phyloP scores from a whole-genome alignment of 2,329 filamentous ascomycete genomes.

The Cytospora paraplurivora region DNA sequence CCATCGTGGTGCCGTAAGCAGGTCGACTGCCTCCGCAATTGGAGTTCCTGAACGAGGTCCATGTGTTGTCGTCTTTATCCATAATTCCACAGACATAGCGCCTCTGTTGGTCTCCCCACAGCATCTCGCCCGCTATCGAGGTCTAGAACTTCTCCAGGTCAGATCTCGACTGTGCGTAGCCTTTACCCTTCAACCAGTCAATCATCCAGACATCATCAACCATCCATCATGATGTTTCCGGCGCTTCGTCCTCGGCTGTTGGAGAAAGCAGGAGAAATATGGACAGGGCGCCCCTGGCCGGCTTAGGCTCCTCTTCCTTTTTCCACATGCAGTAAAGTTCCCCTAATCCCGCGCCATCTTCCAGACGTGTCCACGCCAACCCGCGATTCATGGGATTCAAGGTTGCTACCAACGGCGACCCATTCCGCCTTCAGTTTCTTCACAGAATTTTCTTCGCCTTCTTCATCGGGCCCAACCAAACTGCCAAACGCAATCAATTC shows the following conservation, averaged over 20 bases:
- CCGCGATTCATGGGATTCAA: background rate
- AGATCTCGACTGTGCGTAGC: too few relatives aligned
- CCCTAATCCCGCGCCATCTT: slow-evolving; percentile 11
- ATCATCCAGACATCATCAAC: background rate
- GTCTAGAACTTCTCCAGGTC: background rate
- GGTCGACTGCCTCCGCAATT: background rate
- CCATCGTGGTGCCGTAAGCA: background rate
- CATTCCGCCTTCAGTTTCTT: slow-evolving; percentile 2
- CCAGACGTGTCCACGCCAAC: background rate
- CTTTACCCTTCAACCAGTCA: too few relatives aligned
- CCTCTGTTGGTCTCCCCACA: background rate
- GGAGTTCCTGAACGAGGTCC: background rate
- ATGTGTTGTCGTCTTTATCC: background rate
- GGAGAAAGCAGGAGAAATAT: too few relatives aligned
- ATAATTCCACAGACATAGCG: background rate
- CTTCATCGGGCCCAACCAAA: too few relatives aligned
- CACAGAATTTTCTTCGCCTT: background rate
- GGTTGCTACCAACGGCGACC: background rate
- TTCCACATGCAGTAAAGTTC: background rate
- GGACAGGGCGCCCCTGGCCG: background rate
- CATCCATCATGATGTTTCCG: background rate
- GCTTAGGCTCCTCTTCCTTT: background rate
- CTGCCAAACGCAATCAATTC: background rate
- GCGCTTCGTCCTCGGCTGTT: background rate
- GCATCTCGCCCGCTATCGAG: background rate